Conservation (phyloP, 495 filamentous ascomycete species). For the Xylaria curta region DNA sequence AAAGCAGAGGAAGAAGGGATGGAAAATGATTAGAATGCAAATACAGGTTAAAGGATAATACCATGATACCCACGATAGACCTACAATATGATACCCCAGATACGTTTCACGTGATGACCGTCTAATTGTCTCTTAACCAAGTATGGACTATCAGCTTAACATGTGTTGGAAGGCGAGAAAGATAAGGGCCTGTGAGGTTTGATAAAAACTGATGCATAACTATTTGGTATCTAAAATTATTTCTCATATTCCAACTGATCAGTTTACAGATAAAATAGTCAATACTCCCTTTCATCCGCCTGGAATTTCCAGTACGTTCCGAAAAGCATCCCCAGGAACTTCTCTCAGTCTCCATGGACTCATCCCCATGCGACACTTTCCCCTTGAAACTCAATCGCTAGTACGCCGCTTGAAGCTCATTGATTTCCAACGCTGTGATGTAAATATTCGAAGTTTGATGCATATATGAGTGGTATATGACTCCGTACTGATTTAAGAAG, state of each 20-base stretch:
- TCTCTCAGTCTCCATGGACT: neutral
- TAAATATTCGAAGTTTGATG: neutral
- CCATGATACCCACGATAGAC: conserved; percentile 21
- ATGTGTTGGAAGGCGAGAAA: neutral
- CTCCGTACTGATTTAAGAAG: neutral
- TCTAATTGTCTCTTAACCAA: neutral
- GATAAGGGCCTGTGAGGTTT: no score
- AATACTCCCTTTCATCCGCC: neutral
- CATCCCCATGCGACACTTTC: neutral
- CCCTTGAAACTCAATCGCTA: neutral
- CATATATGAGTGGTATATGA: conserved; percentile 6
- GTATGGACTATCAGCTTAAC: neutral
- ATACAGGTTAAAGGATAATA: neutral
- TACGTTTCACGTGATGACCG: neutral
- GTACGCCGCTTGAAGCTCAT: conserved; percentile 1
- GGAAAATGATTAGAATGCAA: neutral
- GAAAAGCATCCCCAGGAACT: neutral
- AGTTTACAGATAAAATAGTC: neutral
- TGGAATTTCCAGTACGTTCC: neutral
- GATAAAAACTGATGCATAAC: neutral
- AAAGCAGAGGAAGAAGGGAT: neutral
- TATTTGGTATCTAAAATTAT: conserved; percentile 5
- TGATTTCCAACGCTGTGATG: conserved; percentile 4
- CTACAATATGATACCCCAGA: conserved; percentile 16
- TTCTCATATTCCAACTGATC: neutral